Percentiles rank a stretch among this genome's conserved stretches.
These are phyloP conservation scores for Ceratobasidium sp. DNA, from an alignment of 1,284 basidiomycete genomes.

Conservation along the genomic window DNA sequence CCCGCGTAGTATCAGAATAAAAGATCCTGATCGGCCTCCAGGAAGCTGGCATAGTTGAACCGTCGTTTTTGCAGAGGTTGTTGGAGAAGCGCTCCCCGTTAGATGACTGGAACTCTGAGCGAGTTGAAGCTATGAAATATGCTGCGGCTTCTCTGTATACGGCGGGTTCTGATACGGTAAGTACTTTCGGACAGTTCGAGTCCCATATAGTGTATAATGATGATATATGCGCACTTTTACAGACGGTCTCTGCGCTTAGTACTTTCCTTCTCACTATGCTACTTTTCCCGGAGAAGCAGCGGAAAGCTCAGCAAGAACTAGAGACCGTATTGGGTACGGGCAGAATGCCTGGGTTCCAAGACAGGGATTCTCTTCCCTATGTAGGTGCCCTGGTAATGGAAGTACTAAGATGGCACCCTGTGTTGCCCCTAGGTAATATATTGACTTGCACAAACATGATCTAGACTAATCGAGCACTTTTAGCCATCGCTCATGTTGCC, in stretches of 20 bases:
- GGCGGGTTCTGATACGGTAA: conserved; percentile 46
- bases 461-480: background rate
- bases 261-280: conserved; percentile 20
- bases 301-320: conserved; percentile 33
- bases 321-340: conserved; percentile 31
- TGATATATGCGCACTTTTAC: background rate
- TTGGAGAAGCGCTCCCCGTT: conserved; percentile 49
- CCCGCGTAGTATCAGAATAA: conserved; percentile 10
- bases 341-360: conserved; percentile 23
- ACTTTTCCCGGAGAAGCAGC: conserved; percentile 36
- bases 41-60: conserved; percentile 52
- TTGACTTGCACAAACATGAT: background rate
- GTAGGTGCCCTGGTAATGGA: conserved; percentile 18
- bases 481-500: conserved; percentile 41
- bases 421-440: conserved; percentile 31
- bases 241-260: conserved; percentile 26
- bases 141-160: conserved; percentile 54
- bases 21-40: conserved; percentile 41
- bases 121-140: conserved; percentile 52
- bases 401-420: conserved; percentile 35
- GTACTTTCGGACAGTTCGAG: background rate
- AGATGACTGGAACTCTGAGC: conserved; percentile 46
- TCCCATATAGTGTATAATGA: background rate
- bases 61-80: conserved; percentile 53
- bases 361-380: conserved; percentile 25